A percentile compares a stretch with the other conserved stretches of the same genome.
These are phyloP conservation scores for Chaetomium globosum DNA, from an alignment of 2,329 filamentous ascomycete genomes.

Conservation along the genomic window DNA sequence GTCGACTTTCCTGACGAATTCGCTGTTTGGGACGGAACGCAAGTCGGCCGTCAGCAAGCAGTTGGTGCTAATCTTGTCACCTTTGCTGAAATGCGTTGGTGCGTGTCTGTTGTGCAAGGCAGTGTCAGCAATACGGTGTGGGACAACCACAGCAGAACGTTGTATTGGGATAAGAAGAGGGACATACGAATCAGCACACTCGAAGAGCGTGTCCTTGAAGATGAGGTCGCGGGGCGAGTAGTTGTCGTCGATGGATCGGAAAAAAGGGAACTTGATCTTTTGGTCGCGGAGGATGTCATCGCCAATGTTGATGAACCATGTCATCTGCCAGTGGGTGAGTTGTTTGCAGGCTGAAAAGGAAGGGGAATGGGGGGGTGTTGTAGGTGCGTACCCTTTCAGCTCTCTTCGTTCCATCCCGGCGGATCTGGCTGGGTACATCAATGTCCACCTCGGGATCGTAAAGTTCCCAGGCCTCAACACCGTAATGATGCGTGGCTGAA, in stretches of 20 bases:
- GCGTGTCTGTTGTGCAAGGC: not conserved
- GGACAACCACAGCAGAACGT: not conserved
- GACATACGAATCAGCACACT: conserved; percentile 9
- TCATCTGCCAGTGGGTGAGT: conserved; percentile 8
- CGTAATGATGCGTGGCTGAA: conserved; percentile 7
- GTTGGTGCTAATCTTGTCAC: conserved; percentile 8
- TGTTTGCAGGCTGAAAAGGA: not conserved
- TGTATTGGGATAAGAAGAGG: not conserved
- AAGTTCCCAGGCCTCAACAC: conserved; percentile 1
- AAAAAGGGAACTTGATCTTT: conserved; percentile 6
- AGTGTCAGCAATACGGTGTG: not conserved
- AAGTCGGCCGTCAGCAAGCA: conserved; percentile 7
- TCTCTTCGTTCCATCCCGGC: not conserved
- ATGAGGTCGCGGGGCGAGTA: conserved; percentile 6
- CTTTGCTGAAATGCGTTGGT: conserved; percentile 3
- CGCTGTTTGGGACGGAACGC: conserved; percentile 1
- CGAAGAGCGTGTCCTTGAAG: conserved; percentile 2
- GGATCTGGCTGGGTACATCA: conserved; percentile 3
- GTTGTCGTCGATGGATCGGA: not conserved
- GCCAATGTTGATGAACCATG: conserved; percentile 13
- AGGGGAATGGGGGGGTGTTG: no score
- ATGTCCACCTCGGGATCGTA: conserved; percentile 3
- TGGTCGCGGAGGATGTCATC: conserved; percentile 2
- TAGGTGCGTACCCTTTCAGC: not conserved
- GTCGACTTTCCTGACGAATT: not conserved